Conservation (phyloP, 257 asterid species). For the Capsicum chinense region DNA sequence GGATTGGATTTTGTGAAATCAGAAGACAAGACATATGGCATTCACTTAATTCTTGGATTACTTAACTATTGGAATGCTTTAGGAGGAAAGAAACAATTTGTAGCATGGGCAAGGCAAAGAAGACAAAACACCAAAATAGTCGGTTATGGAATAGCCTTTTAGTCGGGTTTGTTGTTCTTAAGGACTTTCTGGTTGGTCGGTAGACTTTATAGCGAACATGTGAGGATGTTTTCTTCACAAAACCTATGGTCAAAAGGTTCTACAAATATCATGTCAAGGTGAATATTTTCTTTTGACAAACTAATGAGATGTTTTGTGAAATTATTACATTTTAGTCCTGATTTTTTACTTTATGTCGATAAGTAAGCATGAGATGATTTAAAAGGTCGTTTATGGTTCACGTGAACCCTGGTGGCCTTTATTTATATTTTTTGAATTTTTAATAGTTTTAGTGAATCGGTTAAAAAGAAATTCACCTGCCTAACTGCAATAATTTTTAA, state of each 20-base stretch:
- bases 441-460: no score
- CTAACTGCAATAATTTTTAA: not conserved
- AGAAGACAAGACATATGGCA: slow-evolving; percentile 40
- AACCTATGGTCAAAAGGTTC: slow-evolving; percentile 31
- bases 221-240: slow-evolving; percentile 43
- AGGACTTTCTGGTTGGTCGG: slow-evolving; percentile 14
- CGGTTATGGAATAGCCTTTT: no score
- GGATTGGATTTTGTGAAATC: slow-evolving; percentile 44
- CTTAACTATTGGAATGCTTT: slow-evolving; percentile 40
- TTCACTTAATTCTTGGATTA: slow-evolving; percentile 39
- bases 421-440: no score
- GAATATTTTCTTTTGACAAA: not conserved
- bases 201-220: slow-evolving; percentile 24
- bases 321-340: not conserved
- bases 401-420: not conserved
- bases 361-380: no score
- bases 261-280: slow-evolving; percentile 44
- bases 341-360: no score
- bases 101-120: slow-evolving; percentile 33
- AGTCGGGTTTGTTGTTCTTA: slow-evolving; percentile 40
- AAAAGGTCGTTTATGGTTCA: not conserved
- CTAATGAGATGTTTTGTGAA: not conserved
- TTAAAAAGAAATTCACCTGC: not conserved
- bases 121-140: no score
- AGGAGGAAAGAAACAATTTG: slow-evolving; percentile 46